Base-by-base conservation (phyloP, 805 yeast species). In the Deakozyma indianensis region DNA sequence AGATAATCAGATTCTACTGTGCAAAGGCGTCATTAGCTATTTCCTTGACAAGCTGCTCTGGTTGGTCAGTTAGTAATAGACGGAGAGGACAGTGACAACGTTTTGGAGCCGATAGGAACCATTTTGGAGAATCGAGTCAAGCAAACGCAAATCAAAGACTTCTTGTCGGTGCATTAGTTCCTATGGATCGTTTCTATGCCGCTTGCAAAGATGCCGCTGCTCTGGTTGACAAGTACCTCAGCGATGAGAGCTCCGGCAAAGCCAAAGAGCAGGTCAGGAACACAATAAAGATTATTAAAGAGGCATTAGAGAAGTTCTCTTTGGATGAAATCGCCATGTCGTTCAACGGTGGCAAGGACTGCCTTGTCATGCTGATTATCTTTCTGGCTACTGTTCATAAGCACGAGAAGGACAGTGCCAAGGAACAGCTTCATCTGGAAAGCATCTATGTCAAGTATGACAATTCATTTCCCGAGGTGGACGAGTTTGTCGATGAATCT, bases 321-420 rank as follows among this genome's bases (percentile, higher is more conserved):
- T 24, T 41, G 5, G 49, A 51, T 1, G 52, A 60, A 41, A 50
- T 62, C 14, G 81, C 96, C 0, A 69, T 92, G 14, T 83, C 95
- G 2, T 92, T 82, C 61, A 92, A 92, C 59, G 98, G 98, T 9
- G 98, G 98, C 1, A 92, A 92, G 58, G 98, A 92, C 64, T 92
- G 97, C 56, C 74, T 88, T 42, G 96, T 88, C 25, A 77, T 90
- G 81, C 70, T 92, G 46, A 67, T 86, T 15, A 57, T 92, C 3
- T 76, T 84, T 45, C 63, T 88, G 44, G 80, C 92, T 1, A 75
- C 74, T 21, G 65, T 62, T 45, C 46, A 52, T 40, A 52, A 62
- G 14, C 59, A 60, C 20, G 35, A 43, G 28, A 24, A 41, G 22
- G 28, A 53, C 46, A 35, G 53, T 40, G 44, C 56, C 11, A 32